A percentile compares a stretch with the other conserved stretches of the same genome.
Evolutionary conservation across 2,329 filamentous ascomycete genomes (phyloP).

Genomic region (Elsinoe batatas): DNA sequence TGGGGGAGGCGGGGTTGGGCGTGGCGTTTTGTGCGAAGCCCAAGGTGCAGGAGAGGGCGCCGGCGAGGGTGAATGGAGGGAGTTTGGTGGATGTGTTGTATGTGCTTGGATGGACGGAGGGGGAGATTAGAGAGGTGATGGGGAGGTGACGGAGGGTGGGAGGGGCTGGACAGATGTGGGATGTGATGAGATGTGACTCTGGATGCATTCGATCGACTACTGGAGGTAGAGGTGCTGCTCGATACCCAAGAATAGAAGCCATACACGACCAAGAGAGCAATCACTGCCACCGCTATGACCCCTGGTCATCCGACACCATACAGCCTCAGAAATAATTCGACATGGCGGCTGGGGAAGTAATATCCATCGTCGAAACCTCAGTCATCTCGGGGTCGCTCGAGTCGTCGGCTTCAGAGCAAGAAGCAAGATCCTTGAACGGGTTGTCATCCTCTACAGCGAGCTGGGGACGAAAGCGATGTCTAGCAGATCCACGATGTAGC

Average conservation of each 20-base stretch:
- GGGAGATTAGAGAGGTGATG: conserved; percentile 21
- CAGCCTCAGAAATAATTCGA: conserved; percentile 5
- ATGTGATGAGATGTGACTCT: background rate
- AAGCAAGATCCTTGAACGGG: background rate
- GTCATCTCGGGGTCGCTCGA: background rate
- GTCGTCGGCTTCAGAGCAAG: background rate
- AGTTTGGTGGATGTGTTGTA: conserved; percentile 64
- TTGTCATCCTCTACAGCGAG: background rate
- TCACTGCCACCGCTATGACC: background rate
- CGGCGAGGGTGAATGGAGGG: conserved; percentile 59
- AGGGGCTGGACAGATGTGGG: background rate
- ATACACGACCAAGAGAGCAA: background rate
- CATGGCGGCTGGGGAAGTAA: background rate
- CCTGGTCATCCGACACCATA: background rate
- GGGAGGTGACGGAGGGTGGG: background rate
- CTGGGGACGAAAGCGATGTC: background rate
- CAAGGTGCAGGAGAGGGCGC: conserved; percentile 66
- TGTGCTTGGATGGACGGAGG: conserved; percentile 48
- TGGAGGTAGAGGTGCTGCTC: conserved; percentile 1
- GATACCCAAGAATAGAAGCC: conserved; percentile 13
- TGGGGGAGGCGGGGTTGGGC: conserved; percentile 63
- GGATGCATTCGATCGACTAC: conserved; percentile 3
- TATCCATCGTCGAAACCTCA: background rate
- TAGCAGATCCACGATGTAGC: conserved; percentile 10
- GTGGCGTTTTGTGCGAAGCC: conserved; percentile 82